phyloP scores from a whole-genome alignment of 1,139 yeast species.

The Debaryomyces coudertii region DNA sequence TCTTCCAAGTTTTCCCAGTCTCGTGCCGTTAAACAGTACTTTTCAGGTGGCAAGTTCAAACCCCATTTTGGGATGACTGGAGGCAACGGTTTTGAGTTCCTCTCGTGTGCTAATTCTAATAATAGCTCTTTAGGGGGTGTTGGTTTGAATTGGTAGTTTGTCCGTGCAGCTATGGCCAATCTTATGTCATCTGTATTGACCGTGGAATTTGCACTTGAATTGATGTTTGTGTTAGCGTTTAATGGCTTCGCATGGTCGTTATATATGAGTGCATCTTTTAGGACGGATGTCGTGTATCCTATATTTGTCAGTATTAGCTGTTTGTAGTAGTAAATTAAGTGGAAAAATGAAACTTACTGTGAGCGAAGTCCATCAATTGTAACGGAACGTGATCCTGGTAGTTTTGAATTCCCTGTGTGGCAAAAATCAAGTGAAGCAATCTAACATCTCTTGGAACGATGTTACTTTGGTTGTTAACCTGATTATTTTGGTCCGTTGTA shows the following conservation, averaged over 20 bases:
- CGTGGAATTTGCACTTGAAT: conserved; percentile 45
- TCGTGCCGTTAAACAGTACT: conserved; percentile 86
- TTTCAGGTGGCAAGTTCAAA: conserved; percentile 92
- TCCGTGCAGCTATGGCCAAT: conserved; percentile 89
- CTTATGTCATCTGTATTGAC: conserved; percentile 88
- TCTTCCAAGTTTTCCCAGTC: conserved; percentile 62
- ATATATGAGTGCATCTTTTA: conserved; percentile 86
- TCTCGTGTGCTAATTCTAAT: conserved; percentile 87
- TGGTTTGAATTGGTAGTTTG: conserved; percentile 93
- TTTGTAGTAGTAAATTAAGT: conserved; percentile 5
- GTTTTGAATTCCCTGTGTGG: conserved; percentile 89
- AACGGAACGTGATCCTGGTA: conserved; percentile 95
- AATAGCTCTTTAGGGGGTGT: conserved; percentile 92
- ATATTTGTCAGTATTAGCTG: conserved; percentile 20
- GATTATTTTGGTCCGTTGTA: conserved; percentile 8
- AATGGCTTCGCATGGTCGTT: conserved; percentile 72
- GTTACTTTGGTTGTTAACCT: conserved; percentile 12
- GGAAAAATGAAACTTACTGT: conserved; percentile 39
- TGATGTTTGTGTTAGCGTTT: conserved; percentile 35
- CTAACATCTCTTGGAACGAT: conserved; percentile 87
- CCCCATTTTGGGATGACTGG: conserved; percentile 94
- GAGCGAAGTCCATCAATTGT: conserved; percentile 95
- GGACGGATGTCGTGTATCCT: conserved; percentile 81
- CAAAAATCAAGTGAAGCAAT: conserved; percentile 83
- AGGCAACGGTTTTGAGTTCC: conserved; percentile 88